Conservation (phyloP, 306 rosid species). For the Astragalus membranaceus region DNA sequence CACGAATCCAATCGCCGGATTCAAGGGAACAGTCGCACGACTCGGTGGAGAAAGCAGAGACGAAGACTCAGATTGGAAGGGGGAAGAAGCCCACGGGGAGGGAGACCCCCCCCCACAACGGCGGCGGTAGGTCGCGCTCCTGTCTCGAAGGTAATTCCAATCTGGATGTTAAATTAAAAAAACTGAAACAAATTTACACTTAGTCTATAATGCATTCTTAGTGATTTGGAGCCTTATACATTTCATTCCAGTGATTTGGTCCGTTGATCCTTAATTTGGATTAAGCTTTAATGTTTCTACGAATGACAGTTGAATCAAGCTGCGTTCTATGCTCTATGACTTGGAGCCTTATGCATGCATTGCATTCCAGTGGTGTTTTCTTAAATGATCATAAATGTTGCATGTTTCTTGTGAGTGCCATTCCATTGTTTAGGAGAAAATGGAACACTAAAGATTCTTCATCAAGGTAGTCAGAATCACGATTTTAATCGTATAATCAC, state of each 20-base stretch:
- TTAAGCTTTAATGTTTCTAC: background rate
- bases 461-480: no score
- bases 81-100: no score
- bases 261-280: background rate
- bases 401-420: background rate
- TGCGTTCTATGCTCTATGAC: background rate
- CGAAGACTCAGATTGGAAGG: no score
- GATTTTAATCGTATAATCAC: no score
- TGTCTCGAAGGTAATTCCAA: no score
- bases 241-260: no score
- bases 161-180: no score
- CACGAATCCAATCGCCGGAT: no score
- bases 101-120: no score
- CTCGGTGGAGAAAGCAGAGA: no score
- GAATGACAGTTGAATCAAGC: background rate
- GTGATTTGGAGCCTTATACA: background rate
- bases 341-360: background rate
- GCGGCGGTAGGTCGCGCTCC: no score
- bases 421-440: background rate
- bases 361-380: conserved; percentile 11
- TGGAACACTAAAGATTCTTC: background rate
- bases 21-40: no score
- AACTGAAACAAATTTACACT: background rate
- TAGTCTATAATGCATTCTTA: background rate
- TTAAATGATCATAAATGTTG: background rate